phyloP scores from a whole-genome alignment of 169 alveolate species.

The Toxoplasma gondii region DNA sequence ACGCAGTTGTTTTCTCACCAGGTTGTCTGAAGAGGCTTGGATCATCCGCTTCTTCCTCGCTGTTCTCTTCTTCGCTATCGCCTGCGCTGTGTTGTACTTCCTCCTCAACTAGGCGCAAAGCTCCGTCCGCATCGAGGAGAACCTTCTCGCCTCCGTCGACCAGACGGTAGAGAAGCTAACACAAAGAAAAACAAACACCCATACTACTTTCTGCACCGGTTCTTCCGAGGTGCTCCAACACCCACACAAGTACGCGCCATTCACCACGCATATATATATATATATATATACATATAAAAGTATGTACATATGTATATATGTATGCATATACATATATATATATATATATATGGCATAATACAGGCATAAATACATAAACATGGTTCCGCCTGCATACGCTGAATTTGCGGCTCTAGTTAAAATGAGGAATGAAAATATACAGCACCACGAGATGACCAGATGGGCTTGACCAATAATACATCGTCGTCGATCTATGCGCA shows the following conservation, averaged over 20 bases:
- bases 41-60: not conserved
- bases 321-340: not conserved
- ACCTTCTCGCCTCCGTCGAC: not conserved
- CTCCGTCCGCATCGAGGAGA: not conserved
- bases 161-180: not conserved
- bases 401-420: not conserved
- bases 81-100: not conserved
- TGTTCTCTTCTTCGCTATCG: not conserved
- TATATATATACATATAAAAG: not conserved
- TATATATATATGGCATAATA: not conserved
- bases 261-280: not conserved
- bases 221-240: too few relatives aligned
- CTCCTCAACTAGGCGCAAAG: not conserved
- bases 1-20: not conserved
- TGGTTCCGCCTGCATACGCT: not conserved
- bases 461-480: not conserved
- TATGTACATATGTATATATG: not conserved
- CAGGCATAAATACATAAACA: not conserved
- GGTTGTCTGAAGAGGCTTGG: not conserved
- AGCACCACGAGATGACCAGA: not conserved
- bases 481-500: not conserved
- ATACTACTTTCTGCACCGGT: too few relatives aligned
- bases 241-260: not conserved
- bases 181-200: too few relatives aligned
- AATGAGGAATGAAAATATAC: too few relatives aligned